phyloP scores from a whole-genome alignment of 2,329 filamentous ascomycete species.

The Exophiala bonariae region DNA sequence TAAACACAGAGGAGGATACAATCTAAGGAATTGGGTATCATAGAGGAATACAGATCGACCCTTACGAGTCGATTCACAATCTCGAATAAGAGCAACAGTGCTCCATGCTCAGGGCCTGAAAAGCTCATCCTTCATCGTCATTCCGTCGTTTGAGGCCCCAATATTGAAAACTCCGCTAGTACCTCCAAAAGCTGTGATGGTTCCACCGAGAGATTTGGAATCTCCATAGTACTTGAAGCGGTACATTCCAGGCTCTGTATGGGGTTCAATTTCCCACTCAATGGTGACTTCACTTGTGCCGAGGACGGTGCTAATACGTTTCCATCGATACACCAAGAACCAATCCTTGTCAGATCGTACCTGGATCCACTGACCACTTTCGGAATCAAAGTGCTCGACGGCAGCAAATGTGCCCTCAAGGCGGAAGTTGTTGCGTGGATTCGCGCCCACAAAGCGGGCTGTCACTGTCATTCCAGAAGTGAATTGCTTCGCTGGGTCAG shows the following conservation, averaged over 20 bases:
- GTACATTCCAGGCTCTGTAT: constrained; percentile 63
- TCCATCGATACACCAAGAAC: constrained; percentile 80
- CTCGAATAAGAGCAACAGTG: no score
- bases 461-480: constrained; percentile 61
- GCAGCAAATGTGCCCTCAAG: constrained; percentile 76
- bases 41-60: no score
- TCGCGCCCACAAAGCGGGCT: constrained; percentile 78
- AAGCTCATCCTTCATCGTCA: constrained; percentile 15
- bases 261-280: constrained; percentile 72
- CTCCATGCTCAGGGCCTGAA: constrained; percentile 7
- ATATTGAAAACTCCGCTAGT: constrained; percentile 53
- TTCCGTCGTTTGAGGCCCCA: constrained; percentile 1
- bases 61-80: no score
- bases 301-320: constrained; percentile 65
- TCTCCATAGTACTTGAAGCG: constrained; percentile 83
- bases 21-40: no score
- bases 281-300: constrained; percentile 78
- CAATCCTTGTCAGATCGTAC: constrained; percentile 78
- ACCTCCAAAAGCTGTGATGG: constrained; percentile 69
- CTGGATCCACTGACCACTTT: constrained; percentile 58
- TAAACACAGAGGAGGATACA: no score
- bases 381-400: constrained; percentile 62
- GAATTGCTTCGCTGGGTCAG: constrained; percentile 57
- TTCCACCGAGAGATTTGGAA: constrained; percentile 64
- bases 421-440: constrained; percentile 83